Conservation (phyloP, 192 early-diverging fungal species). For the Neocallimastix lanati region DNA sequence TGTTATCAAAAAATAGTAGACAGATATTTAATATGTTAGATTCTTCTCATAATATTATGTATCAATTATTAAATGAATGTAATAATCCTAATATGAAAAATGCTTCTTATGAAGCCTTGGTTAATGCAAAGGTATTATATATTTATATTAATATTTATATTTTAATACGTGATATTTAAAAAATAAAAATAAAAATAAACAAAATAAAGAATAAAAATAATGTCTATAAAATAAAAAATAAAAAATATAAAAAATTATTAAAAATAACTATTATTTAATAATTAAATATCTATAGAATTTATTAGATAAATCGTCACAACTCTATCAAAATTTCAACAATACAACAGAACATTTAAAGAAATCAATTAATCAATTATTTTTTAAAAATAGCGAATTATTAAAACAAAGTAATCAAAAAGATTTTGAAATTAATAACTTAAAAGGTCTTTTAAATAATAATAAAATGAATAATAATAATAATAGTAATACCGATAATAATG, state of each 20-base stretch:
- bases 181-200: no score
- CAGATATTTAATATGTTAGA: background rate
- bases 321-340: background rate
- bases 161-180: no score
- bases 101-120: background rate
- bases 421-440: background rate
- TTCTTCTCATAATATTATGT: background rate
- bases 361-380: background rate
- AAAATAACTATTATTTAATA: no score
- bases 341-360: background rate
- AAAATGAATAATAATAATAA: background rate
- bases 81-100: background rate
- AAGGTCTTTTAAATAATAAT: background rate
- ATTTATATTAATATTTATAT: no score
- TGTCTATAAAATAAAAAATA: no score
- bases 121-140: background rate
- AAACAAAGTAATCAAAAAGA: background rate
- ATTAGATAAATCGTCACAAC: background rate
- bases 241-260: no score
- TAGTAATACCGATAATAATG: background rate
- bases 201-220: no score
- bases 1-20: background rate
- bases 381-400: background rate
- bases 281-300: background rate
- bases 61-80: background rate